Base-by-base conservation (phyloP, 768 basidiomycete genomes). In the Mycena indigotica region DNA sequence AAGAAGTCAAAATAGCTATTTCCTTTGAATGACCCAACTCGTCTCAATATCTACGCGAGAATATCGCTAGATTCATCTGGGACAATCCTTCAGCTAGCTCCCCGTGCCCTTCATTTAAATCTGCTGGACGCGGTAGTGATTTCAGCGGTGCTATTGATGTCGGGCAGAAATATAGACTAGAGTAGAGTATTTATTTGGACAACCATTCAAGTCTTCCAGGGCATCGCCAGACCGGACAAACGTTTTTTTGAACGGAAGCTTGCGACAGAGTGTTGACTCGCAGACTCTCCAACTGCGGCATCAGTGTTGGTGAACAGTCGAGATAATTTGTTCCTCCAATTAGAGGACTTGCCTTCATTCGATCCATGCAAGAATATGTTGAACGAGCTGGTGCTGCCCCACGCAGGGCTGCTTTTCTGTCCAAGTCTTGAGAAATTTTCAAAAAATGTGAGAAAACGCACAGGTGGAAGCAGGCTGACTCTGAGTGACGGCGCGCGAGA, bases 111-210 rank as follows among this genome's bases (percentile, higher is more conserved):
- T 13, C 55, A 51, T 26, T 32, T 30, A 13, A 23, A 40, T 24
- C 49, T 56, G 2, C 55, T 56, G 16, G 41, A 56, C 26, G 48
- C 10, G 13, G 19, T 44, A 4, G 50, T 44, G 19, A 45, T 51
- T 28, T 51, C 55, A 4, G 40, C 49, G 5, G 55, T 56, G 10
- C 23, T 56, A 19, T 21, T 56, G 1, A 56, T 56, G 55, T 56
- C 55, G 25, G 55, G 50, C 30, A 35, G 50, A 3, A 51, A 25
- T 12, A 56, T 56, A 5, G 55, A 56, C 72, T 56, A 45, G 49
- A 21, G 13, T 10, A n/a, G 26, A 4, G 23, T 5, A 28, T 35
- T 8, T 35, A 8, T 17, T 8, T 35, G 32, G 8, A 17, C 32
- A 35, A 35, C 32, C 32, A 8, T 35, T 35, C 32, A 8, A 8